phyloP scores from a whole-genome alignment of 768 basidiomycete genomes.

The Lactarius hatsudake region DNA sequence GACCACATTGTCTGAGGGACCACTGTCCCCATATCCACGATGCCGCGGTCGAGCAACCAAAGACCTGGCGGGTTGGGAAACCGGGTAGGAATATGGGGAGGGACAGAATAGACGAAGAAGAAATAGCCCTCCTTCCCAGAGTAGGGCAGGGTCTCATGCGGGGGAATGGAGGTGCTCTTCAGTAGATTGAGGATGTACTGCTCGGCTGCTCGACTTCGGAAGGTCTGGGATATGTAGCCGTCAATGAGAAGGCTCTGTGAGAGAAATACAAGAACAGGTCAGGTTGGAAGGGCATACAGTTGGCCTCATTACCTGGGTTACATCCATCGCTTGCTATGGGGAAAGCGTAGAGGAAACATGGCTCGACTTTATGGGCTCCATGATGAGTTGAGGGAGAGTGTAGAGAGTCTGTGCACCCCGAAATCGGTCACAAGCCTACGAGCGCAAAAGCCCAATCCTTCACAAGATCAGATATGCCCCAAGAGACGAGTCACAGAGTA shows the following conservation, averaged over 20 bases:
- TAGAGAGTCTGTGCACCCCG: neutral
- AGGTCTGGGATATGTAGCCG: constrained; percentile 1
- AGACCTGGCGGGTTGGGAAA: neutral
- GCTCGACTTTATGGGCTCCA: neutral
- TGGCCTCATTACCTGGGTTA: neutral
- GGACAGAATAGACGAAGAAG: neutral
- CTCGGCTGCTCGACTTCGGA: neutral
- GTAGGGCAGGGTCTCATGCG: neutral
- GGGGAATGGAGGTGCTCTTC: neutral
- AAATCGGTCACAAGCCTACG: neutral
- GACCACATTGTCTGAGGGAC: neutral
- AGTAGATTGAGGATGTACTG: neutral
- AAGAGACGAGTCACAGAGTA: neutral
- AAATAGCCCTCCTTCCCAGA: neutral
- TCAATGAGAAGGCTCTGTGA: neutral
- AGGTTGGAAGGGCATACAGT: neutral
- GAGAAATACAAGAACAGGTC: neutral
- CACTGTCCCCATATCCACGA: neutral
- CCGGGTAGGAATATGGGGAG: neutral
- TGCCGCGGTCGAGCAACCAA: neutral
- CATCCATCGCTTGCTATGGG: neutral
- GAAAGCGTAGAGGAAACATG: neutral
- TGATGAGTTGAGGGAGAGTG: neutral
- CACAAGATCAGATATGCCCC: neutral
- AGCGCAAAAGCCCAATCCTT: neutral